phyloP scores from a whole-genome alignment of 352 stramenopile species.

The Phytophthora kernoviae region DNA sequence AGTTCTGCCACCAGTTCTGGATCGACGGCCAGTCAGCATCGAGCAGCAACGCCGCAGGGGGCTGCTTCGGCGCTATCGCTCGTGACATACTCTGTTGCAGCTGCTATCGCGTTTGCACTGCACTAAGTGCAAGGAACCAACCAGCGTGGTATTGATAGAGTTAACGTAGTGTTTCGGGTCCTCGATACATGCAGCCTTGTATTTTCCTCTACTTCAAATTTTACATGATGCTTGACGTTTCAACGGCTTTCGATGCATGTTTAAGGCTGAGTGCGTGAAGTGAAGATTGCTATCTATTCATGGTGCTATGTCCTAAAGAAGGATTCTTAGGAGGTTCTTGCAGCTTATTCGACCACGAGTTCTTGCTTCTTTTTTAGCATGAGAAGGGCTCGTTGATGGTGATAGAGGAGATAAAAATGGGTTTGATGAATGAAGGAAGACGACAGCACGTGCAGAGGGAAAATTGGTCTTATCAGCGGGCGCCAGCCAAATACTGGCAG shows the following conservation, averaged over 20 bases:
- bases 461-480: slow-evolving; percentile 4
- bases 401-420: no score
- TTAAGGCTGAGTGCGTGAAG: not conserved
- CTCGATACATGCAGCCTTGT: not conserved
- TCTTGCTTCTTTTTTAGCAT: no score
- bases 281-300: not conserved
- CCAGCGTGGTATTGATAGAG: slow-evolving; percentile 19
- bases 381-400: no score
- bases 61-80: slow-evolving; percentile 9
- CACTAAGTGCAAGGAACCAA: slow-evolving; percentile 8
- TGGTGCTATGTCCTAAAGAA: no score
- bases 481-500: slow-evolving; percentile 6
- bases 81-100: slow-evolving; percentile 21
- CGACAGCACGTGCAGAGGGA: no score
- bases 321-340: no score
- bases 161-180: slow-evolving; percentile 25
- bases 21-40: slow-evolving; percentile 12
- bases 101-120: slow-evolving; percentile 22
- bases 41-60: slow-evolving; percentile 5
- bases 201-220: slow-evolving; percentile 17
- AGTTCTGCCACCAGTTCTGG: slow-evolving; percentile 14
- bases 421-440: no score
- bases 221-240: slow-evolving; percentile 3
- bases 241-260: not conserved
- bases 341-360: no score